Conservation (phyloP, 1,284 basidiomycete genomes). For the Tranzscheliella williamsii region DNA sequence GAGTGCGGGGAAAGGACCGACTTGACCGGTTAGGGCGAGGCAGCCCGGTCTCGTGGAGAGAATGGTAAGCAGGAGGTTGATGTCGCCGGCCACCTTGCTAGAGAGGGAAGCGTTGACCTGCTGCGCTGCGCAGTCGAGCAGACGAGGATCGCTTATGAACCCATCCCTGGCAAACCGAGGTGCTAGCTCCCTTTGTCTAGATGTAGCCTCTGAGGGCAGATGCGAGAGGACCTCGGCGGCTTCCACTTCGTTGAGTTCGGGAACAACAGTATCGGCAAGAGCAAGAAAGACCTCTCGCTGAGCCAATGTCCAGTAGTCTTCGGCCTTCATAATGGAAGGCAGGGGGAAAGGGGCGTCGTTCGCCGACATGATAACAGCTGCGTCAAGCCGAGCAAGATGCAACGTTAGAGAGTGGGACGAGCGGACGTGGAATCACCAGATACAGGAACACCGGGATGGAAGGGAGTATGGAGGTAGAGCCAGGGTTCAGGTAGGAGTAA, state of each 20-base stretch:
- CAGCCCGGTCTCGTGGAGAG: slow-evolving; percentile 51
- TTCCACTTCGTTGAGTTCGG: slow-evolving; percentile 44
- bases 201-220: slow-evolving; percentile 42
- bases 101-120: slow-evolving; percentile 44
- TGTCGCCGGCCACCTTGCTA: slow-evolving; percentile 31
- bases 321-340: slow-evolving; percentile 34
- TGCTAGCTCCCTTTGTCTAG: slow-evolving; percentile 47
- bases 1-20: slow-evolving; percentile 52
- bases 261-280: slow-evolving; percentile 54
- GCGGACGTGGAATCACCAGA: too few species aligned
- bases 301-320: slow-evolving; percentile 28
- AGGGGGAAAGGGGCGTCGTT: slow-evolving; percentile 14
- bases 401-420: too few species aligned
- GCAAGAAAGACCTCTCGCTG: slow-evolving; percentile 47
- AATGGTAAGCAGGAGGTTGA: slow-evolving; percentile 46
- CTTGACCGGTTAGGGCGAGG: slow-evolving; percentile 46
- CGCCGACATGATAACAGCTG: slow-evolving; percentile 15
- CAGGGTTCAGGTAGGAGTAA: too few species aligned
- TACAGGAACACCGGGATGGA: too few species aligned
- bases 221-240: slow-evolving; percentile 41
- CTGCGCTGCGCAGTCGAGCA: slow-evolving; percentile 50
- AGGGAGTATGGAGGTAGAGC: too few species aligned
- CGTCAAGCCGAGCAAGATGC: too few species aligned
- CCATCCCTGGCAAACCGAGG: slow-evolving; percentile 44
- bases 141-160: slow-evolving; percentile 41